These are phyloP conservation scores for Termitomyces sp. DNA, from an alignment of 768 basidiomycete species.

Conservation along the genomic window DNA sequence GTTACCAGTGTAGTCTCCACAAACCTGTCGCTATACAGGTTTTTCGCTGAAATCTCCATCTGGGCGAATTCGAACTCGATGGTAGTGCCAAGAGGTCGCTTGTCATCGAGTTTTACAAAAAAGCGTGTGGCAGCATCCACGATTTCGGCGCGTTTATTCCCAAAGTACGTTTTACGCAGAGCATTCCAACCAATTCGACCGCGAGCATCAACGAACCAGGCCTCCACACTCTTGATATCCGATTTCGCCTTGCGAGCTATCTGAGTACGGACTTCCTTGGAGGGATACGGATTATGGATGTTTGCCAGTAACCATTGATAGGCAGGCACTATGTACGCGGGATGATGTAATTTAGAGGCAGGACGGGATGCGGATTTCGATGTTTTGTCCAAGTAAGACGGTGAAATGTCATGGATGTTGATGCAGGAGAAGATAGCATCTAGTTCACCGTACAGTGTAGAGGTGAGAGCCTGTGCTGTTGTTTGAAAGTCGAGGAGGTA, in stretches of 20 bases:
- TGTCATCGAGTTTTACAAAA: conserved; percentile 19
- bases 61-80: conserved; percentile 18
- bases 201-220: conserved; percentile 45
- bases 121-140: conserved; percentile 32
- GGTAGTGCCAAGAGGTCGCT: conserved; percentile 13
- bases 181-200: conserved; percentile 52
- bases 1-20: conserved; percentile 9
- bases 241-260: conserved; percentile 23
- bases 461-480: conserved; percentile 1
- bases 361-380: neutral
- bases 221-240: conserved; percentile 27
- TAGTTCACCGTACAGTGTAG: conserved; percentile 1
- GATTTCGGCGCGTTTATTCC: conserved; percentile 27
- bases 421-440: conserved; percentile 4
- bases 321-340: conserved; percentile 23
- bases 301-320: conserved; percentile 41
- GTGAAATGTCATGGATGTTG: neutral
- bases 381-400: neutral
- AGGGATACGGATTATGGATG: conserved; percentile 50
- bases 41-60: conserved; percentile 16
- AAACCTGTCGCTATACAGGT: conserved; percentile 19
- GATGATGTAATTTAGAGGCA: neutral
- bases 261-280: conserved; percentile 20
- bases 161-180: conserved; percentile 29
- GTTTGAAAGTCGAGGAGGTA: conserved; percentile 3